These are phyloP conservation scores for Gautieria morchelliformis DNA, from an alignment of 768 basidiomycete genomes.

Conservation along the genomic window DNA sequence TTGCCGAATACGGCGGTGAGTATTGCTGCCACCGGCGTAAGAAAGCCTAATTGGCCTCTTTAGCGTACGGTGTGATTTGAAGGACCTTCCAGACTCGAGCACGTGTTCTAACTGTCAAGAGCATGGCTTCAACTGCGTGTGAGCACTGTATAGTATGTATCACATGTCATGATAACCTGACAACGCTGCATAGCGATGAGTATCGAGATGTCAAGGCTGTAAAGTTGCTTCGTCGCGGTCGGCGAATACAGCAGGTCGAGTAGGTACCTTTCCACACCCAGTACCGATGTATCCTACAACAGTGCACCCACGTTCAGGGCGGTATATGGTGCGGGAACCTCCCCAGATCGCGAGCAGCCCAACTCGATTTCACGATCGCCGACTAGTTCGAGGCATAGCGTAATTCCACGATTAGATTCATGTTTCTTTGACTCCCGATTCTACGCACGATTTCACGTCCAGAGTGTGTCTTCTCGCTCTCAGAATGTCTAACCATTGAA, in stretches of 20 bases:
- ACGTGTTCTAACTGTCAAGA: constrained; percentile 85
- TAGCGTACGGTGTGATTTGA: constrained; percentile 90
- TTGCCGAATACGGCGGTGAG: constrained; percentile 78
- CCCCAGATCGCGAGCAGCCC: constrained; percentile 28
- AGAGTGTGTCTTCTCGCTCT: constrained; percentile 41
- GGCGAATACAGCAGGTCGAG: constrained; percentile 80
- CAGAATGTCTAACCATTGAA: neutral
- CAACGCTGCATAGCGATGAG: constrained; percentile 54
- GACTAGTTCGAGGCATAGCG: constrained; percentile 33
- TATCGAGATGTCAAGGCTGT: constrained; percentile 87
- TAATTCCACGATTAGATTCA: constrained; percentile 61
- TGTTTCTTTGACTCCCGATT: constrained; percentile 83
- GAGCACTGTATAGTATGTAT: constrained; percentile 28
- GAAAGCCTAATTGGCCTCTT: neutral
- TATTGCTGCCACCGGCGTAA: constrained; percentile 10
- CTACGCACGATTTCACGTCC: constrained; percentile 75
- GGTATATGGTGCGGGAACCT: constrained; percentile 53
- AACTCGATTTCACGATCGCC: constrained; percentile 18
- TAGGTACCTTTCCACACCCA: constrained; percentile 26
- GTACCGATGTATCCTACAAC: constrained; percentile 10
- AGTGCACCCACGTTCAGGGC: constrained; percentile 5
- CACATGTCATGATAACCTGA: neutral
- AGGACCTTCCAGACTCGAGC: constrained; percentile 58
- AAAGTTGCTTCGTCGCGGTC: constrained; percentile 70
- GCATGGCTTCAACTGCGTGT: constrained; percentile 90